Base-by-base conservation (phyloP, 2,329 filamentous ascomycete genomes). In the Hypomyces rosellus region DNA sequence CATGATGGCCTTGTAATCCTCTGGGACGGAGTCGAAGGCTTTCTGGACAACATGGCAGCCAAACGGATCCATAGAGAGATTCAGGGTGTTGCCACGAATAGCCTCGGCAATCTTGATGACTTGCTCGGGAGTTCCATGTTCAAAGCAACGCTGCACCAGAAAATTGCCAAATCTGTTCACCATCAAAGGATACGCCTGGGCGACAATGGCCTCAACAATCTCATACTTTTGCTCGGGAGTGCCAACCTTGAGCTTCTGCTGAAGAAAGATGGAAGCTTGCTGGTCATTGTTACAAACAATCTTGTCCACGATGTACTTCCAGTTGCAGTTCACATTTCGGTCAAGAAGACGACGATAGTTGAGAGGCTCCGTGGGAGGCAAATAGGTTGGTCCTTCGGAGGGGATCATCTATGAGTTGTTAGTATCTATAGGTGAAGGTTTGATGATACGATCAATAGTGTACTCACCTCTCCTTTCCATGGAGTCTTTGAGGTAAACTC, bases 221-320 rank as follows among this genome's bases (percentile, higher is more conserved):
- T 96, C 91, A 62, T 89, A 95, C 70, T 97, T 99, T 68, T 97
- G 93, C 63, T 97, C 91, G 0, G 85, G 78, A 4, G 91, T 96
- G 53, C 91, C 91, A 55, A 96, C 88, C 73, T 99, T 99, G 60
- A 99, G 86, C 74, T 99, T 99, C 72, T 99, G 93, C 68, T 99
- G 93, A 41, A 99, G 76, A 71, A 99, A 99, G 62, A 99, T 97
- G 2, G 93, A 99, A 9, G 95, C 93, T 70, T 99, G 93, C 69
- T 99, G 93, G 65, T 99, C 93, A 68, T 99, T 97, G 74, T 91
- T 96, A 80, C 89, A 95, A 58, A 99, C 91, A 65, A 99, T 99
- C 76, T 97, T 97, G 74, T 99, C 92, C 49, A 99, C 93, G 60
- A 99, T 96, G 67, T 96, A 96, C 72, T 93, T 95, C 93, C 92